Evolutionary conservation across 345 rosid genomes (phyloP), one percentile per base, ranked within the genome.

Genomic region (Acer saccharum): DNA sequence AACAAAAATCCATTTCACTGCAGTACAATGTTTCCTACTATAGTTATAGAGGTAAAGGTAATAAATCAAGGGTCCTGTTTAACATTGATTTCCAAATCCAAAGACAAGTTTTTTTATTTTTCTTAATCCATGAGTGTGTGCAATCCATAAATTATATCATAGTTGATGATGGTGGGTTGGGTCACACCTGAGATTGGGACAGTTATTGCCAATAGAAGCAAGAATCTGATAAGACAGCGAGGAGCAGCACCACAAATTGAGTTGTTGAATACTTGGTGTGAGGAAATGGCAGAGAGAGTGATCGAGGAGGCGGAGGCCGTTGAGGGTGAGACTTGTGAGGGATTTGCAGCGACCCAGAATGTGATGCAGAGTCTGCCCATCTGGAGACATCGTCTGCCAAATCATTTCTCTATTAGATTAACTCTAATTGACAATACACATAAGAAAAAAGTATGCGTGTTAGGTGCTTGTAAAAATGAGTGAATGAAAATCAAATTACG

Each of bases 121-220:
- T 35, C 39, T 35, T 35, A 35, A 35, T 35, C 0, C 39, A 35
- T 35, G 39, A 35, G 39, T 35, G 39, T 12, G 46, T 8, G 11
- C n/a, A 67, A 17, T n/a, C 9, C n/a, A 57, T 57, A 17, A n/a
- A 12, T n/a, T 14, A 50, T 57, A 57, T 57, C 62, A 20, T n/a
- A 60, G 64, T 60, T 60, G 50, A 46, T 10, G 50, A 11, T 9
- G 50, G 50, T 9, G 9, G 10, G 13, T 41, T 5, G 23, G 46
- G 8, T 18, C 41, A 27, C 68, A 89, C 92, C 95, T 90, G 82
- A 92, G 83, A 76, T 87, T 77, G 52, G 88, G 86, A 83, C 94
- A 92, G 44, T 70, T 80, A 8, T 12, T 18, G 5, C 81, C 90
- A 18, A 92, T 79, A 50, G 78, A 84, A 82, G 69, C 39, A n/a